Base-by-base conservation (phyloP, 306 rosid species). In the Canavalia gladiata region DNA sequence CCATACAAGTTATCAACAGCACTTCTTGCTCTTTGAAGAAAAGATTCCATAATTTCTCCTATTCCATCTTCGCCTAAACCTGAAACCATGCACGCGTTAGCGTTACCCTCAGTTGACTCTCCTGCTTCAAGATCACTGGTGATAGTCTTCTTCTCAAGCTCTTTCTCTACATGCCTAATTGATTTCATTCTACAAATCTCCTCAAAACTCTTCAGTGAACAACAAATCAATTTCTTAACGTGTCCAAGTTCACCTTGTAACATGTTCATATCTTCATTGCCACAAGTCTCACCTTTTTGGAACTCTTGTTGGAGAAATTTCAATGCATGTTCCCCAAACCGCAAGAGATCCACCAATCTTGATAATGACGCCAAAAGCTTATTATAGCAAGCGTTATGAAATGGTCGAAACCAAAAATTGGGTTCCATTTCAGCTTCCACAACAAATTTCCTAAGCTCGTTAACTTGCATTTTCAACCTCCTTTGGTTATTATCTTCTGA, bases 341-440 rank as follows among this genome's bases (percentile, higher is more conserved):
- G 74, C 7, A 91, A 67, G 6, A 90, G 69, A 70, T 91, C 89
- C 64, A 56, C 83, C 81, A 84, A 52, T 59, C 60, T 86, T 58
- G 90, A 58, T 76, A 89, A 62, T 3, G 98, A 93, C 52, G 73
- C 75, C 47, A 83, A 52, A 42, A 91, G 69, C 83, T 87, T 91
- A 39, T 59, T 57, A 10, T 86, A 89, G 67, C 85, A 87, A 63
- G 47, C 82, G 51, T 83, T 34, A 4, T 82, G 81, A 83, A 94
- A 86, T 10, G 97, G 91, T 80, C 84, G 7, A 50, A 86, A 93
- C 94, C 97, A 91, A 63, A 91, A 91, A 43, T 86, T 87, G 46
- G 97, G 98, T 56, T 93, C 98, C 1, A 11, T 67, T 57, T 87
- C 90, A 8, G 98, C 94, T 84, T 91, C 97, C 3, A 29, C 58